These are phyloP conservation scores for Magnaporthiopsis rhizophila DNA, from an alignment of 2,329 filamentous ascomycete genomes.

Conservation along the genomic window DNA sequence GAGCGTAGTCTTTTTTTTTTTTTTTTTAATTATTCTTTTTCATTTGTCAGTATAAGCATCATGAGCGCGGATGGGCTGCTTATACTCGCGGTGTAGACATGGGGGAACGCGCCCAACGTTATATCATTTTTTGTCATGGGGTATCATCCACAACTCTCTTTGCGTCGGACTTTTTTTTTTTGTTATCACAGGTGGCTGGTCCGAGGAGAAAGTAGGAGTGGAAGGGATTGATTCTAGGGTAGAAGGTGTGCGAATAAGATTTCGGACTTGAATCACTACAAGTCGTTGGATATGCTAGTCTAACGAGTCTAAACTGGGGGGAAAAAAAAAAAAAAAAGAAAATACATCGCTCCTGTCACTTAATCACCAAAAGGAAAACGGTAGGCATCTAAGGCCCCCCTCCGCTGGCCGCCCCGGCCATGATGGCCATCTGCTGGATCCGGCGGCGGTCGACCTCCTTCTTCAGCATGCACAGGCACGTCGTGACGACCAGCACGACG, in stretches of 20 bases:
- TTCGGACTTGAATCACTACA: no score
- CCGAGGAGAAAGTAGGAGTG: no score
- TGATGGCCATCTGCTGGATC: slow-evolving; percentile 38
- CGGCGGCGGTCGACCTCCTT: slow-evolving; percentile 54
- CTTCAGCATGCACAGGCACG: slow-evolving; percentile 55
- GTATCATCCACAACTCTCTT: background rate
- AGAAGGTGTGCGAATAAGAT: no score
- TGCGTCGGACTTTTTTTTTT: background rate
- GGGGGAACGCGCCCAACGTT: background rate
- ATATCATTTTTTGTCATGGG: background rate
- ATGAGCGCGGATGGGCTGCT: background rate
- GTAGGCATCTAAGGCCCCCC: no score
- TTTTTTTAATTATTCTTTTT: background rate
- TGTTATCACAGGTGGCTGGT: background rate
- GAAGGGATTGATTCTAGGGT: no score
- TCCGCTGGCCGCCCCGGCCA: no score
- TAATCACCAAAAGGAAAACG: no score
- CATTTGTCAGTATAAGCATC: background rate
- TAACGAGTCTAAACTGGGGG: no score
- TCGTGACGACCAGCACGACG: slow-evolving; percentile 45
- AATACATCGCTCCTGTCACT: no score
- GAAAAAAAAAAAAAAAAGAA: no score
- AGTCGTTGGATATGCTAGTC: no score
- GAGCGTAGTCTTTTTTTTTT: background rate
- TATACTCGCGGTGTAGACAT: background rate